Evolutionary conservation across 805 yeast species (phyloP).

Genomic region (Cyberlindnera galapagoensis): DNA sequence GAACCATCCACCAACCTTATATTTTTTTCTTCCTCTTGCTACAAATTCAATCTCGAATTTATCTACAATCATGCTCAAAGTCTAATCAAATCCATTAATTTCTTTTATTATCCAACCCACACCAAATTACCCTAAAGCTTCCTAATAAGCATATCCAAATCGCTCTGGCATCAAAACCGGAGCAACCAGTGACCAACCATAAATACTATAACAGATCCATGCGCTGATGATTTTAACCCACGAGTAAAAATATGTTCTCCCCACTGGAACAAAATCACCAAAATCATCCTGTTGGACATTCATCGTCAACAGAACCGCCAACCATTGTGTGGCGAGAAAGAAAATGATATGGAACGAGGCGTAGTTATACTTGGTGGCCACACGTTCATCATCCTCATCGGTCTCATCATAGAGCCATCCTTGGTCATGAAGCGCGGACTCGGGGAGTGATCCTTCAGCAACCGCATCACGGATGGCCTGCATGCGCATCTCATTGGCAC

Average conservation of each 20-base stretch:
- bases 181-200: constrained; percentile 88
- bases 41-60: background rate
- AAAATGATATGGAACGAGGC: constrained; percentile 85
- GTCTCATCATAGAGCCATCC: constrained; percentile 45
- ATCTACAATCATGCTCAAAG: background rate
- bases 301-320: constrained; percentile 87
- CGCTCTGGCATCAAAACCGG: constrained; percentile 90
- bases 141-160: constrained; percentile 35
- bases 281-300: constrained; percentile 78
- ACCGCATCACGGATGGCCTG: constrained; percentile 92
- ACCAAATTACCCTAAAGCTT: background rate
- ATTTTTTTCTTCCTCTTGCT: background rate
- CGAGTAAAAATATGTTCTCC: constrained; percentile 89
- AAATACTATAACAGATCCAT: constrained; percentile 83
- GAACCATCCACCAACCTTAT: background rate
- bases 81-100: background rate
- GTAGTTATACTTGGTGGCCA: constrained; percentile 73
- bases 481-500: constrained; percentile 68
- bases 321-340: constrained; percentile 94
- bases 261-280: constrained; percentile 94
- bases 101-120: too few species aligned
- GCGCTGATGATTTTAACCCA: constrained; percentile 92
- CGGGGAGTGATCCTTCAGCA: constrained; percentile 93
- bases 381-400: constrained; percentile 52
- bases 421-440: constrained; percentile 76